Base-by-base conservation (phyloP, 179 eudicot genomes). In the Camellia oleifera region DNA sequence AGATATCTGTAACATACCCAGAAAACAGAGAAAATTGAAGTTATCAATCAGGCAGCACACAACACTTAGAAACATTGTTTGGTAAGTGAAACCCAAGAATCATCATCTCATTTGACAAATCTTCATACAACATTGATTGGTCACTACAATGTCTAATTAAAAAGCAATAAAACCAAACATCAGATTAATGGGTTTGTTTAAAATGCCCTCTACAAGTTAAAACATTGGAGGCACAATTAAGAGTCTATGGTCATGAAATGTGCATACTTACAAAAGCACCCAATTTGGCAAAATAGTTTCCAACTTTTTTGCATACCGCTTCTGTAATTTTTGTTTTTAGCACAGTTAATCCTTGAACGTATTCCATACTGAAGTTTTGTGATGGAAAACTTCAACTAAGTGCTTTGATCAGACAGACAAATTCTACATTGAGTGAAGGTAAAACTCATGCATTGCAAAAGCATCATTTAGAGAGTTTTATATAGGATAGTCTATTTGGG, bases 1-100 rank as follows among this genome's bases (percentile, higher is more conserved):
- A 52, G 99, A 92, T 85, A 94, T 96, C 99, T 96, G 94, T 84
- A 85, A 77, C 60, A 69, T 15, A 81, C 48, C 80, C 71, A 81
- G 61, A 76, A 71, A 45, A 63, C 75, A 74, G 6, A 44, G 48
- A 76, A 76, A 54, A 23, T 11, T 61, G 62, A 12, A 67, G 10
- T 6, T 57, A 57, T 46, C 77, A 26, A 50, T 64, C 20, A 65
- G 2, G 26, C 56, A 72, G 32, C 13, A 15, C 15, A 12, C 20
- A 42, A 60, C 69, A 46, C 20, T 69, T 52, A 74, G 17, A 62
- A 65, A 50, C 68, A 72, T 13, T 5, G 2, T 52, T 72, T 17
- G 62, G 15, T 12, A n/a, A 40, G 18, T 4, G 42, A 26, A 68
- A 7, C 50, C 48, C n/a, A n/a, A 68, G 18, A 54, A 68, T 46